A percentile compares a stretch with the other conserved stretches of the same genome.
These are phyloP conservation scores for Trypanosoma theileri DNA, from an alignment of 208 protist genomes.

Conservation along the genomic window DNA sequence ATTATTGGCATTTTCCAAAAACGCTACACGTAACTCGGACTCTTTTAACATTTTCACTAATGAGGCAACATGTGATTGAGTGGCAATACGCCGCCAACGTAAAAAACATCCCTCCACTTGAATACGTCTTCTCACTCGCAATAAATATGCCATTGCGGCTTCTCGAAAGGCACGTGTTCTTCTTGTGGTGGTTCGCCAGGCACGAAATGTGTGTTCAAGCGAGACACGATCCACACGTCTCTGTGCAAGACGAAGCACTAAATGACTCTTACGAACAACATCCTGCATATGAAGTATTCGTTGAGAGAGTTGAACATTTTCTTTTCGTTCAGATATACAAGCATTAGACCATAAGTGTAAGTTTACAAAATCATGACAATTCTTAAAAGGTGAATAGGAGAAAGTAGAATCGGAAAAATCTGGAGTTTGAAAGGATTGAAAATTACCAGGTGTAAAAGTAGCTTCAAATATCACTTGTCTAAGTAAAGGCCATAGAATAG, in stretches of 20 bases:
- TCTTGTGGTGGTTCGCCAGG: conserved; percentile 50
- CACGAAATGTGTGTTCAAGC: conserved; percentile 37
- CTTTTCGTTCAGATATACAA: conserved; percentile 35
- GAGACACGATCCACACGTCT: conserved; percentile 35
- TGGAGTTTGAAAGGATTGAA: not conserved
- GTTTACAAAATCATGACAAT: conserved; percentile 40
- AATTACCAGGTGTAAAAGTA: conserved; percentile 47
- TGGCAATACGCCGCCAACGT: conserved; percentile 64
- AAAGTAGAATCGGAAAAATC: not conserved
- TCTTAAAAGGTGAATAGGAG: conserved; percentile 23
- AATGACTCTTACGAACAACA: conserved; percentile 43
- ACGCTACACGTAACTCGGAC: conserved; percentile 12
- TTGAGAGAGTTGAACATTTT: conserved; percentile 35
- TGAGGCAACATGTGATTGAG: conserved; percentile 18
- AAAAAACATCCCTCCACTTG: conserved; percentile 60
- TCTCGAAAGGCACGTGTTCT: conserved; percentile 32
- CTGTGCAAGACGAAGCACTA: conserved; percentile 53
- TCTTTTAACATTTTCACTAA: conserved; percentile 27
- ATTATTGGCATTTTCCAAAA: conserved; percentile 14
- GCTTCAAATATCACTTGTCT: conserved; percentile 63
- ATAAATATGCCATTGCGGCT: conserved; percentile 38
- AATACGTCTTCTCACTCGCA: conserved; percentile 30
- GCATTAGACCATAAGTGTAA: conserved; percentile 71
- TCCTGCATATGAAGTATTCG: conserved; percentile 42
- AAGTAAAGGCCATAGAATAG: conserved; percentile 55